Evolutionary conservation across 306 rosid genomes (phyloP).

Genomic region (Corylus heterophylla): DNA sequence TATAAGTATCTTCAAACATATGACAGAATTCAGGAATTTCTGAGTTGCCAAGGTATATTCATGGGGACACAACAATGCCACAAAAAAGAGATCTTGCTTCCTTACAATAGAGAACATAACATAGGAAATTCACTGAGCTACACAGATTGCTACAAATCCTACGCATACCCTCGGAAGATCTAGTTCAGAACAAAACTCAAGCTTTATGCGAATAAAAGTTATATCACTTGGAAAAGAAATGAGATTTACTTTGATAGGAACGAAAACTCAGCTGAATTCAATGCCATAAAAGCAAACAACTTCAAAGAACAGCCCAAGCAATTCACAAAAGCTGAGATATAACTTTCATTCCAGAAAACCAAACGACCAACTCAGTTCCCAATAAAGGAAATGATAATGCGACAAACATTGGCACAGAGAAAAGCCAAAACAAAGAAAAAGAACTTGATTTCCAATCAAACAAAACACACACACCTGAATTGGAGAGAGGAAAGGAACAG

Average conservation of each 20-base stretch:
- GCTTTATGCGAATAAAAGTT: neutral
- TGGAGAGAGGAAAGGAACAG: constrained; percentile 15
- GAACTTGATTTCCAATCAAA: neutral
- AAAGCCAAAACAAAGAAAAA: neutral
- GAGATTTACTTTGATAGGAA: constrained; percentile 3
- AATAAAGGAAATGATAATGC: neutral
- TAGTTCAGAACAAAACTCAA: neutral
- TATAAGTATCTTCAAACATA: neutral
- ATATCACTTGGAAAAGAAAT: neutral
- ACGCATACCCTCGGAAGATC: neutral
- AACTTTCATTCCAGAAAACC: neutral
- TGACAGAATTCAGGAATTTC: neutral
- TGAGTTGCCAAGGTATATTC: neutral
- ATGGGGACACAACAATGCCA: neutral
- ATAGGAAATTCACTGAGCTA: neutral
- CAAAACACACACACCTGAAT: constrained; percentile 26
- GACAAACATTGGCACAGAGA: neutral
- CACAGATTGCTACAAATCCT: neutral
- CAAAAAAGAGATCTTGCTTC: neutral
- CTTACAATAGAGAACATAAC: neutral
- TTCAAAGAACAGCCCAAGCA: neutral
- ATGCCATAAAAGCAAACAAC: constrained; percentile 4
- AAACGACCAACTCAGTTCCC: neutral
- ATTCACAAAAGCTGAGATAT: constrained; percentile 5
- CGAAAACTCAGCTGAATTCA: neutral